Base-by-base conservation (phyloP, 2,329 filamentous ascomycete species). In the Pyrenochaeta sp. region DNA sequence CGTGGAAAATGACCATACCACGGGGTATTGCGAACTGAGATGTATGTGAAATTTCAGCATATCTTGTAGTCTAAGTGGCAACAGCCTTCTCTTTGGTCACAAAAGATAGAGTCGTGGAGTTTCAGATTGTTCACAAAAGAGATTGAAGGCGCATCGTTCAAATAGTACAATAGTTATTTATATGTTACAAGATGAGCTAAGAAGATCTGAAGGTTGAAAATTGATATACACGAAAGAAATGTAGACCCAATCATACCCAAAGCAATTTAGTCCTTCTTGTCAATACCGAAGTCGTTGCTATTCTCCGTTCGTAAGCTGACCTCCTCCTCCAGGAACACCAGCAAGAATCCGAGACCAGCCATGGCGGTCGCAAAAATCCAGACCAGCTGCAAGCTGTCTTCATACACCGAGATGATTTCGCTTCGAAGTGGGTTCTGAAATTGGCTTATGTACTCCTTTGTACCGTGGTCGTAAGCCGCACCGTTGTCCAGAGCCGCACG, bases 401-500 rank as follows among this genome's bases (percentile, higher is more conserved):
- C 49, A n/a, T 51, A 51, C 12, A 51, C 49, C 22, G 49, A 51
- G n/a, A 51, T 43, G 27, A 51, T 51, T n/a, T 51, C 37, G 15
- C 49, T 19, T 51, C 49, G 15, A 10, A 51, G 37, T 34, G 49
- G 49, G 25, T 51, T 34, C 37, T 51, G 49, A 10, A 42, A 51
- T 22, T 52, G 48, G 42, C 40, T 40, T 8, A 55, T 45, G 28
- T 43, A 55, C 10, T 8, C 46, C 19, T 44, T 44, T 2, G 52
- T 55, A 8, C 27, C 54, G 32, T 43, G 42, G 5, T 37, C 56
- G 37, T 62, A 62, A 5, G 59, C 59, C 3, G 43, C 39, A 13
- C 56, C 59, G 15, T 32, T 39, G 24, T 24, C 15, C 32, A 62
- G 19, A 13, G 9, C 30, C 2, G 28, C 39, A 7, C 51, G 48